Evolutionary conservation across 805 yeast species (phyloP), one percentile per base, ranked within the genome.

Genomic region (Grigorovia jiainica): DNA sequence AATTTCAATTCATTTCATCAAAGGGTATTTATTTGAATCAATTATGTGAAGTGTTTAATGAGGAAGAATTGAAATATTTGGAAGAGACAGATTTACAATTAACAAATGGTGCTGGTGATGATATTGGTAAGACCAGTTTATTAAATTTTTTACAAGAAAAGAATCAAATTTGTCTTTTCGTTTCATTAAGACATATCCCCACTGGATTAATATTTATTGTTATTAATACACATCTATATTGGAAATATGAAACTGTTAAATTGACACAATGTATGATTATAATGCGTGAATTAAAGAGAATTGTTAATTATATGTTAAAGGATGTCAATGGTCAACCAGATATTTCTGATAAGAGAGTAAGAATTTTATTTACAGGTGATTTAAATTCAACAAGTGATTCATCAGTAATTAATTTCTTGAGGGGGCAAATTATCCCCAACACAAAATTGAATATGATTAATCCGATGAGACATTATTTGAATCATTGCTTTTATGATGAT

Each of bases 211-310:
- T 57, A 3, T 52, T 77, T 3, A 70, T 73, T 32, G 65, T 75
- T 2, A 61, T 77, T n/a, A 78, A 76, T 46, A 77, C 82, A 0
- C 83, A 78, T 54, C 57, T 78, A 8, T 78, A 78, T 50, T 78
- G 83, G 83, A 70, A 71, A 47, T 70, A 63, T 39, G 68, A 71
- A 38, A 78, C 75, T 48, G 78, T 77, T 17, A 76, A 75, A 49
- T 59, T 75, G 7, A 51, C 75, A 34, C 83, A 78, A 50, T 65
- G 76, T 13, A 68, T 72, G 56, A 58, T 74, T 7, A 54, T 75
- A 5, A 61, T 71, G 48, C 60, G 47, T 46, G 65, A 46, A 50
- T 60, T 43, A 42, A 54, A 53, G 3, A 48, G 50, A 44, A 57
- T 46, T 37, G 59, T 51, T 47, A 63, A 43, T 30, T 47, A 43